A percentile compares a stretch with the other conserved stretches of the same genome.
These are phyloP conservation scores for Thermothielavioides terrestris DNA, from an alignment of 495 filamentous ascomycete species.

Conservation along the genomic window DNA sequence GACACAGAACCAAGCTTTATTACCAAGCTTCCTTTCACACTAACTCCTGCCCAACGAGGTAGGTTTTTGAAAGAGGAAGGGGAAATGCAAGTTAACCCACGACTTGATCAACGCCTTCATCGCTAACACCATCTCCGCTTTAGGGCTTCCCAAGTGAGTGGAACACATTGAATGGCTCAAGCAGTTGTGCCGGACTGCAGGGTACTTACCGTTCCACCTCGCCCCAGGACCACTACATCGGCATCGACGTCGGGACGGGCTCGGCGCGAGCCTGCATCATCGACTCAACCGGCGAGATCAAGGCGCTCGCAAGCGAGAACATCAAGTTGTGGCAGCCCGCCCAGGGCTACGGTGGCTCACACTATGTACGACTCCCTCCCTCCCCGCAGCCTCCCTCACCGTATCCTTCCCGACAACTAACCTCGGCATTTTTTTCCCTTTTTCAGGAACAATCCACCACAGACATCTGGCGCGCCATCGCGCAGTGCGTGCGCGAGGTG, in stretches of 20 bases:
- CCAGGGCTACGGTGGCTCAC: conserved; percentile 54
- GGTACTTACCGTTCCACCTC: not conserved
- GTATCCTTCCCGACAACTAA: not conserved
- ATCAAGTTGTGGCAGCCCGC: conserved; percentile 94
- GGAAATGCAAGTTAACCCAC: not conserved
- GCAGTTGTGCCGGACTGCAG: too few species aligned
- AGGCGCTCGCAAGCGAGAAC: conserved; percentile 79
- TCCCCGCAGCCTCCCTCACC: not conserved
- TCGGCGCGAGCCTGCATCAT: conserved; percentile 93
- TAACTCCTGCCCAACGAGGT: too few species aligned
- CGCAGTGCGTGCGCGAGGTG: conserved; percentile 66
- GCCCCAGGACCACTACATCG: conserved; percentile 59
- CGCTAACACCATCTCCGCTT: not conserved
- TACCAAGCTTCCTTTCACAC: too few species aligned
- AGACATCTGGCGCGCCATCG: conserved; percentile 92
- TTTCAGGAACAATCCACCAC: conserved; percentile 97
- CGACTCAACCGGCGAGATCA: conserved; percentile 81
- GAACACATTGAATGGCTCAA: not conserved
- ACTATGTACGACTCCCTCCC: conserved; percentile 54
- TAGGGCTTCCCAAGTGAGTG: conserved; percentile 20
- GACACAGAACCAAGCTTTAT: too few species aligned
- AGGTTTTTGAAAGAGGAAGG: too few species aligned
- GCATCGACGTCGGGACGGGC: conserved; percentile 93
- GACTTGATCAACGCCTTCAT: not conserved
- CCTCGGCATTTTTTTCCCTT: too few species aligned